Percentiles rank a stretch among this genome's conserved stretches.
Conservation (phyloP, 345 rosid genomes). For the Sonneratia caseolaris region DNA sequence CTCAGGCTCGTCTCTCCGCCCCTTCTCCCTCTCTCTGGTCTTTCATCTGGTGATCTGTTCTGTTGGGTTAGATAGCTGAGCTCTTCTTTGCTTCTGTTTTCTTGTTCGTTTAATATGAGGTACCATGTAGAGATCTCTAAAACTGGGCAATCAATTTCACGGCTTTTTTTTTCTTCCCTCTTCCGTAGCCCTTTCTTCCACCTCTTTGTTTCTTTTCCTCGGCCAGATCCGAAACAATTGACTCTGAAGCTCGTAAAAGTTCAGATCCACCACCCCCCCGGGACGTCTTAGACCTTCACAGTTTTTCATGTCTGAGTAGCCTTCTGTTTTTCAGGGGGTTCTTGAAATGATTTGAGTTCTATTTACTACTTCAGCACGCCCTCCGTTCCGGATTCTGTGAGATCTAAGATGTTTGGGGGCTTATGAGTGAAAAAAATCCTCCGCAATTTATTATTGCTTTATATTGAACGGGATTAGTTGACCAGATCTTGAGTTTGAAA, state of each 20-base stretch:
- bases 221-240: background rate
- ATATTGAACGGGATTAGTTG: conserved; percentile 3
- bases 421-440: background rate
- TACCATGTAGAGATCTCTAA: too few species aligned
- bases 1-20: conserved; percentile 13
- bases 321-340: background rate
- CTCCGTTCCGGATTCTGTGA: background rate
- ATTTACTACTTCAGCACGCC: background rate
- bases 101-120: too few species aligned
- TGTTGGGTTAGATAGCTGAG: too few species aligned
- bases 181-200: too few species aligned
- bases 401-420: background rate
- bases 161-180: too few species aligned
- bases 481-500: conserved; percentile 20
- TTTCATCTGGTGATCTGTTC: too few species aligned
- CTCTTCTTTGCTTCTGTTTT: too few species aligned
- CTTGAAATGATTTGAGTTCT: background rate
- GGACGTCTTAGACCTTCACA: background rate
- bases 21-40: background rate
- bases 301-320: background rate
- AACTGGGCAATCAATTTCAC: too few species aligned
- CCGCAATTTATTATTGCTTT: background rate
- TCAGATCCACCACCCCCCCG: background rate
- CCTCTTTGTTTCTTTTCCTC: background rate
- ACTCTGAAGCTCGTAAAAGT: background rate